Conservation (phyloP, 768 basidiomycete genomes). For the Lactarius tabidus region DNA sequence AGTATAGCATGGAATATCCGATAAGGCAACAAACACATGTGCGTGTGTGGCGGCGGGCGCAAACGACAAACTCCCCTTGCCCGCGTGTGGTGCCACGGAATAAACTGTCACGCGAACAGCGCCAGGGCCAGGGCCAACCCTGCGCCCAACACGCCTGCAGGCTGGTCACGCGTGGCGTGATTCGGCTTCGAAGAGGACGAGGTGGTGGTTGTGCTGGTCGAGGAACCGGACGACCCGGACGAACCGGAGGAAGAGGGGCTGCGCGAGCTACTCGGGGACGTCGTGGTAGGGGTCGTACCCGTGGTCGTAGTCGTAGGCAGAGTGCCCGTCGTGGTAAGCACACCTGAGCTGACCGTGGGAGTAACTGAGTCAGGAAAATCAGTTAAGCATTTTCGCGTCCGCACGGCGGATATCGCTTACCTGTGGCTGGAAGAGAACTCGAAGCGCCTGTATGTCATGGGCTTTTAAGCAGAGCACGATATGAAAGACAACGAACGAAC, state of each 20-base stretch:
- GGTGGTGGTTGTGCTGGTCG: not conserved
- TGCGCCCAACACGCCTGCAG: not conserved
- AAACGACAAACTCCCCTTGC: not conserved
- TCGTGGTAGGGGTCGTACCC: not conserved
- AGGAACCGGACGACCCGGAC: too few relatives aligned
- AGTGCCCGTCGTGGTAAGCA: not conserved
- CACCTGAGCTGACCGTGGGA: not conserved
- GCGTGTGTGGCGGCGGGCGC: not conserved
- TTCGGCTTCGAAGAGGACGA: not conserved
- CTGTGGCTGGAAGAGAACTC: not conserved
- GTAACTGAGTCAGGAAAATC: not conserved
- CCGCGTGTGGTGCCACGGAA: not conserved
- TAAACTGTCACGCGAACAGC: not conserved
- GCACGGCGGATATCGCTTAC: not conserved
- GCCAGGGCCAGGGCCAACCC: not conserved
- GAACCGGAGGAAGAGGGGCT: not conserved
- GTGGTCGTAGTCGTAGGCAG: not conserved
- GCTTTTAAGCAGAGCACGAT: not conserved
- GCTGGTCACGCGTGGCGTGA: not conserved
- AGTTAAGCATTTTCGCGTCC: not conserved
- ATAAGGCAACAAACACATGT: not conserved
- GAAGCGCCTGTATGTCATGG: not conserved
- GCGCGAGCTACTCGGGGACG: not conserved
- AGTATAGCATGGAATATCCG: not conserved
- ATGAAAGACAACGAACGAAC: not conserved